These are phyloP conservation scores for Corniculantispora saksenae DNA, from an alignment of 2,329 filamentous ascomycete genomes.

Conservation along the genomic window DNA sequence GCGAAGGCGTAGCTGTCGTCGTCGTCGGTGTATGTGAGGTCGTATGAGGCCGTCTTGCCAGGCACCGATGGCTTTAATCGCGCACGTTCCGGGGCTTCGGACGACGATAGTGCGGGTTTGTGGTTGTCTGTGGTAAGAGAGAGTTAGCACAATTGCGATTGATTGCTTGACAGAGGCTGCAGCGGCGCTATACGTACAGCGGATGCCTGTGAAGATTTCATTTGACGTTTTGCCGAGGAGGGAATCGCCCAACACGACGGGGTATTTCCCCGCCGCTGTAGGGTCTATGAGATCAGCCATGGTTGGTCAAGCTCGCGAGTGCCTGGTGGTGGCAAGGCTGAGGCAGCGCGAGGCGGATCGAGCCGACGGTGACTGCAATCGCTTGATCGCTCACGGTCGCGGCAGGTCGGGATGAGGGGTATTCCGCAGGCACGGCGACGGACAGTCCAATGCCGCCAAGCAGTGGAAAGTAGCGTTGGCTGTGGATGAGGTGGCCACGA, in stretches of 20 bases:
- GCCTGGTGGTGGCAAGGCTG: background rate
- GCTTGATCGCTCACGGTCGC: background rate
- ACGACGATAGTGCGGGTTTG: slow-evolving; percentile 55
- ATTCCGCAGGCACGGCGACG: background rate
- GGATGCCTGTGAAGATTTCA: slow-evolving; percentile 60
- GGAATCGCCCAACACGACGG: slow-evolving; percentile 63
- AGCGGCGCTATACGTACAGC: slow-evolving; percentile 49
- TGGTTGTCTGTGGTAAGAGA: slow-evolving; percentile 56
- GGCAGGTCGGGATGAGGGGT: background rate
- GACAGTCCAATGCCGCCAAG: background rate
- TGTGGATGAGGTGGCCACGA: background rate
- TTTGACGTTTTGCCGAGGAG: slow-evolving; percentile 57
- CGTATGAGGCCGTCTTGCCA: slow-evolving; percentile 54
- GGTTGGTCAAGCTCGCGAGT: slow-evolving; percentile 6
- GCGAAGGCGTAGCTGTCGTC: slow-evolving; percentile 61
- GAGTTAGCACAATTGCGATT: background rate
- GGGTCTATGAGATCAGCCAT: slow-evolving; percentile 55
- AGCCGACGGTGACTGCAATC: background rate
- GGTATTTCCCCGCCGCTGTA: slow-evolving; percentile 62
- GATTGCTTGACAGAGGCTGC: background rate
- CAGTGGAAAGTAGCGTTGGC: background rate
- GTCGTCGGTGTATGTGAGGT: slow-evolving; percentile 56
- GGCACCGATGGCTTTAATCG: slow-evolving; percentile 53
- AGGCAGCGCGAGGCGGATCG: background rate
- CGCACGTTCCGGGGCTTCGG: slow-evolving; percentile 48